phyloP scores from a whole-genome alignment of 495 filamentous ascomycete species.

The Neurospora cerealis region DNA sequence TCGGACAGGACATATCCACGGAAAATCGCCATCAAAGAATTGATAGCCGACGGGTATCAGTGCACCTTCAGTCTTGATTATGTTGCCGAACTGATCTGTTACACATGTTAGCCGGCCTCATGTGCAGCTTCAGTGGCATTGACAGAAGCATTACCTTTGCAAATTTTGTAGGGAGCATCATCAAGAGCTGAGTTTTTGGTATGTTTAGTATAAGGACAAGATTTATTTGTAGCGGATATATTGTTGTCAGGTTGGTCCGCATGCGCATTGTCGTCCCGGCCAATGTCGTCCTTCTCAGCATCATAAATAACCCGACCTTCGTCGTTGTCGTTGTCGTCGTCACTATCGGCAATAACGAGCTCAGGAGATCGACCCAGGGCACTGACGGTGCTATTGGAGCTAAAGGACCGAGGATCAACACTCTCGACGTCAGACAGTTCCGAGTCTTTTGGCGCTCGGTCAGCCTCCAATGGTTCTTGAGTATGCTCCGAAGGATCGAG shows the following conservation, averaged over 20 bases:
- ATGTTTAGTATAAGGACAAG: neutral
- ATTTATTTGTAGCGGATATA: neutral
- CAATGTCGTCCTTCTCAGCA: neutral
- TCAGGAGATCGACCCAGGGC: neutral
- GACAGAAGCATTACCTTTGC: neutral
- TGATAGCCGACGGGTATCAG: constrained; percentile 16
- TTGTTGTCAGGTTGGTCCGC: neutral
- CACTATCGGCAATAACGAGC: neutral
- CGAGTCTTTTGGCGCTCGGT: neutral
- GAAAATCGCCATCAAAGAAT: constrained; percentile 5
- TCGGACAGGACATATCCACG: constrained; percentile 23
- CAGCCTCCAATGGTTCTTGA: neutral
- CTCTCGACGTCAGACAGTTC: neutral
- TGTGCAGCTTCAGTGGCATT: neutral
- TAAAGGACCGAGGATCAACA: neutral
- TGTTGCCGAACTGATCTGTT: neutral
- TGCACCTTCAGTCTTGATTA: constrained; percentile 8
- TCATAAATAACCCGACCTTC: neutral
- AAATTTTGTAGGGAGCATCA: constrained; percentile 1
- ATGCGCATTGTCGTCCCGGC: neutral
- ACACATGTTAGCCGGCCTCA: neutral
- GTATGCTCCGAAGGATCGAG: neutral
- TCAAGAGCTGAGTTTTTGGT: neutral
- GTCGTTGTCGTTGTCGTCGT: neutral
- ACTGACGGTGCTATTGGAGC: neutral